Conservation (phyloP, 305 asterid genomes). For the Withania somnifera region DNA sequence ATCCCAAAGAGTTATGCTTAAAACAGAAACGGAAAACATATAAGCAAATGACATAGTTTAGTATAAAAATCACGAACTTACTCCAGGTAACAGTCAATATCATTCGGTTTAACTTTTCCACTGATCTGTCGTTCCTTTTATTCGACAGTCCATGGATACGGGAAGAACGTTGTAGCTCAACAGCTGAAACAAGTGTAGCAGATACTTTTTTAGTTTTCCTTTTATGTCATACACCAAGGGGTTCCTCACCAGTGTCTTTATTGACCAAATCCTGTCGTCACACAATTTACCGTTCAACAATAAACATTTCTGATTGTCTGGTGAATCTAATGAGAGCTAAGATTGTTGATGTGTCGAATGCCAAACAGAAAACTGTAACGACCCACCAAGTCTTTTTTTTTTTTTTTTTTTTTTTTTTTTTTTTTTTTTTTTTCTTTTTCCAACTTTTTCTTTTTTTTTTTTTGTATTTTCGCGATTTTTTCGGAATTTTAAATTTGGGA, state of each 20-base stretch:
- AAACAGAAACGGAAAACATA: not conserved
- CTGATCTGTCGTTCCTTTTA: conserved; percentile 8
- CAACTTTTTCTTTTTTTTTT: no score
- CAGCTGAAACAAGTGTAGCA: conserved; percentile 1
- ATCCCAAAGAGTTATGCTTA: not conserved
- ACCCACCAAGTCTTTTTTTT: no score
- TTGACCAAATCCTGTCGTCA: not conserved
- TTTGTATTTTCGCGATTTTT: no score
- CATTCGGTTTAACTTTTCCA: conserved; percentile 28
- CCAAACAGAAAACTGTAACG: no score
- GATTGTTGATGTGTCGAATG: not conserved
- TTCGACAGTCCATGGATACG: conserved; percentile 24
- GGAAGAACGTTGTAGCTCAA: conserved; percentile 4
- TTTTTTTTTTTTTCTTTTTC: no score
- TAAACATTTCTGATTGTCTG: not conserved
- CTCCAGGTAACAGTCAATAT: conserved; percentile 27
- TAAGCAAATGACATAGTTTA: not conserved
- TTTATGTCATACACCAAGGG: conserved; percentile 1
- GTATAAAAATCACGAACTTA: conserved; percentile 11
- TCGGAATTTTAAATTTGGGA: no score
- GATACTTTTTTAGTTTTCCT: conserved; percentile 10
- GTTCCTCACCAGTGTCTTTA: not conserved
- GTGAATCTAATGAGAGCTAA: not conserved
- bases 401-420: no score
- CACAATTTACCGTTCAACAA: not conserved